Base-by-base conservation (phyloP, 202 grass and related monocot species). In the Schoenoplectus tabernaemontani region DNA sequence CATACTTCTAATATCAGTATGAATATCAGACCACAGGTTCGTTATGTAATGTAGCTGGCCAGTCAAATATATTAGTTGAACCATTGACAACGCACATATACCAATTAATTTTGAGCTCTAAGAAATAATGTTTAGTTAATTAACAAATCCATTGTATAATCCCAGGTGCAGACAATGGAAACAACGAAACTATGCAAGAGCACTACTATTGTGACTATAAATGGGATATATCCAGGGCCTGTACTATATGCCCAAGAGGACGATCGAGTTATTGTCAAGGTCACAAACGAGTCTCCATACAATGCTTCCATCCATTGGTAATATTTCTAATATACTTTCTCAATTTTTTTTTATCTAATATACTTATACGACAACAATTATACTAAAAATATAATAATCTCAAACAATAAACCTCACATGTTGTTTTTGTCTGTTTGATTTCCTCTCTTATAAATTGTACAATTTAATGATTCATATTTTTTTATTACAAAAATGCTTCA, bases 281-380 rank as follows among this genome's bases (percentile, higher is more conserved):
- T 87, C 62, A 83, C 85, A 6, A 87, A 87, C n/a, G 53, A 87
- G 80, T 50, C 61, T 10, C 85, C 85, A 24, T 71, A 83, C 72
- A 87, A 87, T 48, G 51, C 17, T 36, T 69, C 73, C 54, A 78
- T 87, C 26, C 85, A 87, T 23, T 87, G 85, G 85, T 87, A 70
- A 26, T 30, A 37, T 44, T 39, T 39, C 37, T 39, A 39, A 44
- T 44, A 22, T 58, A 54, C 56, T 24, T 58, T 58, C 20, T 9
- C 5, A 24, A 39, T n/a, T n/a, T 56, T 56, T 56, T 13, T 13
- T 50, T 16, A 13, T 50, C 36, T n/a, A n/a, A n/a, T n/a, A n/a
- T n/a, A n/a, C n/a, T n/a, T 37, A 3, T 37, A 37, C 36, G 4
- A 44, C 3, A 54, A 19, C 51, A 44, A 19, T 54, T 54, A 5